Evolutionary conservation across 371 early-diverging fungal genomes (phyloP), one percentile per base, ranked within the genome.

Genomic region (Syncephalastrum contaminatum): DNA sequence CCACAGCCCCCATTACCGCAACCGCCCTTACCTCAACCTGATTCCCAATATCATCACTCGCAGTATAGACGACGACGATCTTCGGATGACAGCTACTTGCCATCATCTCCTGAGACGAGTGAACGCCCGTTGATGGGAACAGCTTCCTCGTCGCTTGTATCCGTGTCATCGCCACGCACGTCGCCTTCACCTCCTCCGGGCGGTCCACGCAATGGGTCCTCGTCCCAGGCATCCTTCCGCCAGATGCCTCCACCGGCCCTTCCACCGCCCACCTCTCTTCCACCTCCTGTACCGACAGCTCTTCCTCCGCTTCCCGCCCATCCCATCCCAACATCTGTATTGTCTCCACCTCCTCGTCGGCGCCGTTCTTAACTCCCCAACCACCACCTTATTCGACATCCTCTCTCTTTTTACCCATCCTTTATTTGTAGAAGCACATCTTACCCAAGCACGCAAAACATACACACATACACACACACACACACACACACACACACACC

Each of bases 71-170:
- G 59, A 59, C 48, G 47, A 16, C 14, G 50, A 41, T 72, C 72
- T 2, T 64, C 65, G 10, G 72, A 69, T 46, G 69, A 60, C 10
- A 72, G 72, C 41, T 69, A 63, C 43, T 57, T 57, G 43, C 22
- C 60, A 27, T 56, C 68, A 16, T 72, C 72, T 2, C 72, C 72
- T n/a, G 72, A 69, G 44, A 72, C 59, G 30, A 59, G 69, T 54
- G 72, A 72, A n/a, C 61, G 66, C 16, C 69, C 66, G 14, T 43
- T 72, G 7, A 64, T 72, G 42, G 64, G 66, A 6, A 69, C 72
- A 1, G 63, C 60, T 20, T 62, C 72, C 7, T 66, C 69, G 8
- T 55, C 69, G 1, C 24, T 62, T 10, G 45, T 52, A n/a, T 54
- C 54, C 41, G 15, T 47, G 30, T 58, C 54, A 5, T 51, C 51